Evolutionary conservation across 2,329 filamentous ascomycete species (phyloP).

Genomic region (Talaromyces rugulosus): DNA sequence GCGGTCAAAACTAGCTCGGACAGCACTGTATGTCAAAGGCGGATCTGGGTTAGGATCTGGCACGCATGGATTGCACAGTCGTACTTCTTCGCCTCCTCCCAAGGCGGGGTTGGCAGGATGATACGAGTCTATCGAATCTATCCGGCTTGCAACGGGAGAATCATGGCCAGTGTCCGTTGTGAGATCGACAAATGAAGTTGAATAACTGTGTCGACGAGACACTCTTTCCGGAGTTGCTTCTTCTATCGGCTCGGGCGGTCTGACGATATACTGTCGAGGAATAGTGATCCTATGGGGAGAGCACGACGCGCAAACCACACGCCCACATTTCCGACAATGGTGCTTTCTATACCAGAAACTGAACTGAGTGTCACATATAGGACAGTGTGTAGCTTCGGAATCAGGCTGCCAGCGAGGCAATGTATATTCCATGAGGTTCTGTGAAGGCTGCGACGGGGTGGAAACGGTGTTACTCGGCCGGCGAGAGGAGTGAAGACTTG

Average conservation of each 20-base stretch:
- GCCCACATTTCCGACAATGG: conserved; percentile 93
- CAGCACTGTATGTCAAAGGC: conserved; percentile 34
- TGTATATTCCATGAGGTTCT: conserved; percentile 41
- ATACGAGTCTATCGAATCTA: conserved; percentile 12
- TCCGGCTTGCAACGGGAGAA: neutral
- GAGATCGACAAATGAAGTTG: conserved; percentile 44
- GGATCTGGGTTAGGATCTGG: conserved; percentile 63
- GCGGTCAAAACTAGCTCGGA: conserved; percentile 18
- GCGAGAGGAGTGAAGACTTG: conserved; percentile 14
- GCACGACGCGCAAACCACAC: conserved; percentile 84
- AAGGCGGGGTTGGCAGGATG: conserved; percentile 44
- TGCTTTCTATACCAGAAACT: conserved; percentile 85
- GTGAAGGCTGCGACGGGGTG: conserved; percentile 5
- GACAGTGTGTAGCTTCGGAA: conserved; percentile 73
- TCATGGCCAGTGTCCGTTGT: conserved; percentile 17
- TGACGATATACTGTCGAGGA: conserved; percentile 86
- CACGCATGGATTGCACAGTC: conserved; percentile 69
- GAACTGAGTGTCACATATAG: conserved; percentile 77
- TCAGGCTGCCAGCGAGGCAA: conserved; percentile 87
- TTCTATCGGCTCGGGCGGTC: conserved; percentile 55
- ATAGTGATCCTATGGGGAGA: conserved; percentile 95
- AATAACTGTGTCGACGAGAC: conserved; percentile 16
- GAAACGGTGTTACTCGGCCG: conserved; percentile 12
- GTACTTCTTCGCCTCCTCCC: conserved; percentile 63
- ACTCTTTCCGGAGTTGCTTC: neutral